Evolutionary conservation across 176 grass and related monocot species (phyloP), one percentile per base, ranked within the genome.

Genomic region (Oryza coarctata): DNA sequence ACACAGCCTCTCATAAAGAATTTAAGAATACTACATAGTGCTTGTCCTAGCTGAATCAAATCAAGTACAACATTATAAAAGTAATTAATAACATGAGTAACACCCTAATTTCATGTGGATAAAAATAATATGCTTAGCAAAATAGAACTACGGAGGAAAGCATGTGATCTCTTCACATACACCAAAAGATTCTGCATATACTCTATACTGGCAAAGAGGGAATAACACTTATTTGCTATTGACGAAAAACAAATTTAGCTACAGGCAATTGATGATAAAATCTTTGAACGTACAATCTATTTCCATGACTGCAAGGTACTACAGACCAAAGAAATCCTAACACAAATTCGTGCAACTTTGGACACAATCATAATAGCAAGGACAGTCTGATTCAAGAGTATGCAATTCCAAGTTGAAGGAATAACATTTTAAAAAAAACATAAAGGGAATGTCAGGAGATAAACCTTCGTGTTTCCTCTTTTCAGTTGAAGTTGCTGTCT

Each of bases 401-500:
- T 7, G n/a, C 23, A 40, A 71, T n/a, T 7, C 33, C 27, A 68
- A 39, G 25, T 26, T 52, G 2, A 79, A 29, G 26, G 52, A 32
- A 65, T 34, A 52, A 40, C 31, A 2, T 33, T 33, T 33, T 33
- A 2, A 2, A 26, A 36, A 27, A 66, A 55, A 9, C 35, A 65
- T 28, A 85, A 68, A 73, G 18, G 18, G 18, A 45, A 39, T 39
- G 63, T 63, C 27, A 20, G 27, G 29, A 49, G 66, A 66, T 44
- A 80, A 81, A 99, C 97, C 97, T 96, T 99, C 87, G 65, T 87
- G 70, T 86, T 94, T 99, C 79, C 97, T 94, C 91, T 99, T 99
- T 74, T 99, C 97, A 35, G 83, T 79, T 61, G 66, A 75, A 74
- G 80, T 73, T 81, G 63, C 57, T 57, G 74, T 35, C 65, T 75